Evolutionary conservation across 2,329 filamentous ascomycete species (phyloP).

Genomic region (Purpureocillium takamizusanense): DNA sequence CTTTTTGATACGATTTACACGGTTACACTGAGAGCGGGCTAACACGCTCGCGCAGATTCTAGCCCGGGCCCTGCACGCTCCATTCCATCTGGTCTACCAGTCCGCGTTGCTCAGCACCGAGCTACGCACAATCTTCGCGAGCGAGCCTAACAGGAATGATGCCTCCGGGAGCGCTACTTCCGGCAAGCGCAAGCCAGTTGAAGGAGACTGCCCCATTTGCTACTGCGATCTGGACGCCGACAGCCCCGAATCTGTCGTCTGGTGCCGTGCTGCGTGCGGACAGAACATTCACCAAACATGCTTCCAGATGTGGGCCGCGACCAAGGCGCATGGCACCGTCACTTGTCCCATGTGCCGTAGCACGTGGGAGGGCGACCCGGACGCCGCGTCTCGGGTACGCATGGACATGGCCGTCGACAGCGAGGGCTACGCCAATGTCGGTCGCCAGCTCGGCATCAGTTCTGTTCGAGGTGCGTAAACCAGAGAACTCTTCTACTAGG

Average conservation of each 20-base stretch:
- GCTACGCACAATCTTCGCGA: conserved; percentile 47
- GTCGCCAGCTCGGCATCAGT: conserved; percentile 49
- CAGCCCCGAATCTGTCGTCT: conserved; percentile 31
- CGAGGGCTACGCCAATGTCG: conserved; percentile 56
- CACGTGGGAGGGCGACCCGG: conserved; percentile 39
- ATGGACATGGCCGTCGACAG: conserved; percentile 27
- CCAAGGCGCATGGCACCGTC: conserved; percentile 29
- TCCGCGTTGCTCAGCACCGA: conserved; percentile 50
- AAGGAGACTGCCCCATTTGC: conserved; percentile 51
- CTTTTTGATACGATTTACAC: too few relatives aligned
- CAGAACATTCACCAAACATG: conserved; percentile 47
- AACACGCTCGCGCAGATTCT: conserved; percentile 41
- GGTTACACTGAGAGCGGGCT: too few relatives aligned
- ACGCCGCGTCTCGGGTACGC: conserved; percentile 32
- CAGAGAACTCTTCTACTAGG: too few relatives aligned
- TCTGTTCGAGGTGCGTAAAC: conserved; percentile 38
- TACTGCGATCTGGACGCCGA: conserved; percentile 34
- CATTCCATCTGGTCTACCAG: conserved; percentile 49
- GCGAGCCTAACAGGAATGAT: conserved; percentile 39
- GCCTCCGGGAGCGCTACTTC: conserved; percentile 16
- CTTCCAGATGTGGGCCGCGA: conserved; percentile 44
- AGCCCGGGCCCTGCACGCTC: conserved; percentile 48
- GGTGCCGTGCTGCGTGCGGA: conserved; percentile 41
- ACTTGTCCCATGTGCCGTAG: conserved; percentile 56
- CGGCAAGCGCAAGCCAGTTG: conserved; percentile 36